A percentile compares a stretch with the other conserved stretches of the same genome.
Conservation (phyloP, 257 asterid genomes). For the Parsonsia alboflavescens region DNA sequence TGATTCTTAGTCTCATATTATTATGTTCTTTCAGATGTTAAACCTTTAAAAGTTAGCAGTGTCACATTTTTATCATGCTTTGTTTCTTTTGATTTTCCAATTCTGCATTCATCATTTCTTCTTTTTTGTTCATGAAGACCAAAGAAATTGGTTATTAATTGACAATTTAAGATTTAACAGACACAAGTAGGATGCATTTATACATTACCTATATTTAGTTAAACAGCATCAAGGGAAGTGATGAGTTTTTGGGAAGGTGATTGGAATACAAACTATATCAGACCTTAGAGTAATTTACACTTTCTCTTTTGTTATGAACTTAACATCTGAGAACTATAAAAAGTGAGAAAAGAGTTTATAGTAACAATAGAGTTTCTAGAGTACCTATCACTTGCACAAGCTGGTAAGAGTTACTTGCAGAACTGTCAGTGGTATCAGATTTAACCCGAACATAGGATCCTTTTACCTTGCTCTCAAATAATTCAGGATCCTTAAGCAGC, state of each 20-base stretch:
- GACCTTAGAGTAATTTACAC: background rate
- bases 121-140: background rate
- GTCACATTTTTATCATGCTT: background rate
- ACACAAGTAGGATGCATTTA: too few species aligned
- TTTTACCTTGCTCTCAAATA: slow-evolving; percentile 54
- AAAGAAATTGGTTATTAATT: too few species aligned
- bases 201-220: too few species aligned
- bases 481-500: slow-evolving; percentile 54
- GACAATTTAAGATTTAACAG: background rate
- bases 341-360: background rate
- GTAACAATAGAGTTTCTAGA: background rate
- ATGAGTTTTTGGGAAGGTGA: background rate
- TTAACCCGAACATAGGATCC: slow-evolving; percentile 62
- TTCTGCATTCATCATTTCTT: background rate
- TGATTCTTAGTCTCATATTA: background rate
- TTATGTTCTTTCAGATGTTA: background rate
- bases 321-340: background rate
- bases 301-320: too few species aligned
- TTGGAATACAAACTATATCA: background rate
- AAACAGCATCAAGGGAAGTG: background rate
- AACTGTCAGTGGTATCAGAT: slow-evolving; percentile 32
- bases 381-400: slow-evolving; percentile 77
- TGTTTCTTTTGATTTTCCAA: background rate
- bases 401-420: slow-evolving; percentile 33
- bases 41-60: too few species aligned